Evolutionary conservation across 2,329 filamentous ascomycete genomes (phyloP).

Genomic region (Hymenoscyphus infarciens): DNA sequence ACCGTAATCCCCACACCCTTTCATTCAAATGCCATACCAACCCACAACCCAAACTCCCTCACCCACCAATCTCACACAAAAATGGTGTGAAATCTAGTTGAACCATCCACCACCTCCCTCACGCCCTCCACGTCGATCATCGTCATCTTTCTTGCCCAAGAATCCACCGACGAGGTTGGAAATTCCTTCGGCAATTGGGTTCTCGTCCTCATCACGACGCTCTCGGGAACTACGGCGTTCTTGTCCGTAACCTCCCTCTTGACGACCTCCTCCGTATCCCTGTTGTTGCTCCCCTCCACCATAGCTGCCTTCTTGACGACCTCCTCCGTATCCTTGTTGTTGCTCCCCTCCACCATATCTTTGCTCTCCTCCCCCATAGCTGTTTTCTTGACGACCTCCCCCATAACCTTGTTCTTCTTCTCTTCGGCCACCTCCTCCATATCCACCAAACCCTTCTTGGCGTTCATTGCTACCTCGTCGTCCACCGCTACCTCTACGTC

Average conservation of each 20-base stretch:
- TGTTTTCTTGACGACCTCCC: constrained; percentile 15
- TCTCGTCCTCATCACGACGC: constrained; percentile 2
- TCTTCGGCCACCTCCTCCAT: not conserved
- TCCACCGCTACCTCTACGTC: constrained; percentile 11
- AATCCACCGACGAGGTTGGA: constrained; percentile 7
- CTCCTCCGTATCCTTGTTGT: constrained; percentile 17
- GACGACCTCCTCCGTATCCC: constrained; percentile 5
- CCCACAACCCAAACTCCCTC: not conserved
- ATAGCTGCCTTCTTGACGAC: constrained; percentile 13
- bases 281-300: constrained; percentile 15
- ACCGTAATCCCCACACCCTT: not conserved
- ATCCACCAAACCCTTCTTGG: constrained; percentile 8
- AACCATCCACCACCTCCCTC: constrained; percentile 18
- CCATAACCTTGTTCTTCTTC: constrained; percentile 20
- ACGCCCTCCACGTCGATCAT: constrained; percentile 9
- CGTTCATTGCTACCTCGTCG: constrained; percentile 6
- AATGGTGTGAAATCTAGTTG: constrained; percentile 12
- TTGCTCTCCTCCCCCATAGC: constrained; percentile 29
- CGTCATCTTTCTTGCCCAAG: constrained; percentile 1
- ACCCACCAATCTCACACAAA: not conserved
- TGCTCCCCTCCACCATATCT: constrained; percentile 12
- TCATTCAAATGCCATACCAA: not conserved
- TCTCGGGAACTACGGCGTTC: not conserved
- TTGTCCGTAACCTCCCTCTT: constrained; percentile 4
- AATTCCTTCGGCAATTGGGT: not conserved